Evolutionary conservation across 768 basidiomycete genomes (phyloP), one percentile per base, ranked within the genome.

Genomic region (Rhizopogon roseolus): DNA sequence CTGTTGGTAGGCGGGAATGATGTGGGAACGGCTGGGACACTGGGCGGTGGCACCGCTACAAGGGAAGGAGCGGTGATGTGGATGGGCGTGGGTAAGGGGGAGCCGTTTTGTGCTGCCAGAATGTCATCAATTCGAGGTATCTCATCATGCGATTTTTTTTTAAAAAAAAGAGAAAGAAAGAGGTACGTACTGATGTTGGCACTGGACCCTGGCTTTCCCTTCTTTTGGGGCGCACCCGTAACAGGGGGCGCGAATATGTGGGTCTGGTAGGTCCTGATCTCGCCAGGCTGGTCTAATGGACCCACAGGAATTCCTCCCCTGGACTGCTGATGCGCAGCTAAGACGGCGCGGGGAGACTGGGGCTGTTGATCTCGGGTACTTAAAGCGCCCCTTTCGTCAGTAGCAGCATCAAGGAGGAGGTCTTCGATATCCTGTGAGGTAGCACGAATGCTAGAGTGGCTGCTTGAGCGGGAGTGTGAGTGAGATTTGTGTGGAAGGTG

Each of bases 171-270:
- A n/a, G n/a, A 3, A 17, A 2, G 32, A 50, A 13, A 55, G 41
- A 10, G 46, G 32, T n/a, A 60, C 67, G 54, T 37, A 69, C 69
- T 42, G n/a, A 66, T 54, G 5, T 41, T 61, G 38, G 58, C n/a
- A 25, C 52, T 59, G 5, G 61, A 57, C 22, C 62, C 57, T 29
- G 60, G 78, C 66, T 87, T 85, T 36, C 68, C 66, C 71, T 86
- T 86, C 71, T 88, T 88, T 16, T 76, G 76, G 2, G 86, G 85
- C 3, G 87, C 85, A 52, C 87, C 87, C 0, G 82, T 88, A 6
- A 87, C 84, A 4, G 83, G 81, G 3, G 86, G 84, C 6, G 86
- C 84, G 61, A 89, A 89, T 11, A 86, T 80, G 63, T 88, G 86
- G 0, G 82, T 85, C 56, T 84, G 82, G 55, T 82, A 82, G 22